Conservation (phyloP, 73 alveolate genomes). For the Effrenium voratum region DNA sequence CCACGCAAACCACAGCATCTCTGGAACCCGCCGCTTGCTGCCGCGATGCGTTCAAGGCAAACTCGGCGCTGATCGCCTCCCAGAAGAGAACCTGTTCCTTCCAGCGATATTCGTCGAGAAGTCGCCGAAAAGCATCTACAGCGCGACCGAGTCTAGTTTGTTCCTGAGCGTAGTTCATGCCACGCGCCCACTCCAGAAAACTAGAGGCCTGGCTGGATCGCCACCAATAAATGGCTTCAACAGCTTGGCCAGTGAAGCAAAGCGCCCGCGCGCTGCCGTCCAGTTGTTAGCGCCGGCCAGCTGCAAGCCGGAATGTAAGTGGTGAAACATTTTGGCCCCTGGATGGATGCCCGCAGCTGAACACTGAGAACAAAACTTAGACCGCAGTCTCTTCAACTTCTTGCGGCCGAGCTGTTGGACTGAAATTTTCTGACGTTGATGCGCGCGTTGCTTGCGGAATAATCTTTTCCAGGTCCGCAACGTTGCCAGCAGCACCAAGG, state of each 20-base stretch:
- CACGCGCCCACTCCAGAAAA: neutral
- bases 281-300: neutral
- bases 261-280: conserved; percentile 1
- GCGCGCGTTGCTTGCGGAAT: no score
- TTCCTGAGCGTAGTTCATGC: neutral
- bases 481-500: no score
- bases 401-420: neutral
- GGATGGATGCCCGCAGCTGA: neutral
- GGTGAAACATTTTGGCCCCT: neutral
- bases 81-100: neutral
- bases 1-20: neutral
- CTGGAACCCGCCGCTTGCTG: neutral
- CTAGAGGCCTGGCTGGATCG: neutral
- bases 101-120: neutral
- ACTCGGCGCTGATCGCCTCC: neutral
- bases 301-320: neutral
- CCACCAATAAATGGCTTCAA: neutral
- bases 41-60: neutral
- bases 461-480: no score
- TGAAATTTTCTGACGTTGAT: no score
- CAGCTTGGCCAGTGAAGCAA: neutral
- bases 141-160: neutral
- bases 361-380: neutral
- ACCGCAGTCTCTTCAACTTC: neutral
- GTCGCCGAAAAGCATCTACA: neutral